Evolutionary conservation across 176 grass and related monocot genomes (phyloP).

Genomic region (Rhynchospora tenuis): DNA sequence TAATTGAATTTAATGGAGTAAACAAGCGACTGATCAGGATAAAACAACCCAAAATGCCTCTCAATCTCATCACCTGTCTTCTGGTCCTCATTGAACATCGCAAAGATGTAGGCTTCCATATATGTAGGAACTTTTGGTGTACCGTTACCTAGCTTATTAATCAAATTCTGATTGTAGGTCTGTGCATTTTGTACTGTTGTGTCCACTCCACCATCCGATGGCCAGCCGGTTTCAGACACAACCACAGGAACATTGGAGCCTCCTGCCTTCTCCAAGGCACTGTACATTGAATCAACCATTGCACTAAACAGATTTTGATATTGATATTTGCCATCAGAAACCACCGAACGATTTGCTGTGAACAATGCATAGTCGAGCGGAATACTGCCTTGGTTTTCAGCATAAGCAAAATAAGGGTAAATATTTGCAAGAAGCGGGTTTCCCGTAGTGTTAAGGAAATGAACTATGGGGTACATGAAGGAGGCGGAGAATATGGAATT

Average conservation of each 20-base stretch:
- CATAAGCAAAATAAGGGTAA: conserved; percentile 62
- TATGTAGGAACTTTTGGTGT: conserved; percentile 29
- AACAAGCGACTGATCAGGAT: conserved; percentile 30
- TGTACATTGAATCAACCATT: conserved; percentile 34
- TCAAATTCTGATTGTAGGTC: conserved; percentile 58
- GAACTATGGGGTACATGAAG: conserved; percentile 22
- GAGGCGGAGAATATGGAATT: conserved; percentile 22
- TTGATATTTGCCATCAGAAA: conserved; percentile 9
- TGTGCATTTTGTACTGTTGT: conserved; percentile 35
- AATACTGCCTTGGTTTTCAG: conserved; percentile 21
- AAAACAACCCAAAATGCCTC: conserved; percentile 46
- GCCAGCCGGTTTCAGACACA: conserved; percentile 65
- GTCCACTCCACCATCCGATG: conserved; percentile 38
- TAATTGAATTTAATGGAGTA: conserved; percentile 34
- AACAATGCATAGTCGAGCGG: conserved; percentile 37
- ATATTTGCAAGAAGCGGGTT: conserved; percentile 56
- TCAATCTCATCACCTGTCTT: conserved; percentile 32
- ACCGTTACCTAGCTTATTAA: conserved; percentile 29
- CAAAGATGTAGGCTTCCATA: conserved; percentile 49
- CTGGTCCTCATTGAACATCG: conserved; percentile 71
- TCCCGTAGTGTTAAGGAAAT: conserved; percentile 26
- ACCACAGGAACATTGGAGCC: conserved; percentile 22
- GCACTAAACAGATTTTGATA: conserved; percentile 65
- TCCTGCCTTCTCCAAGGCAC: conserved; percentile 48
- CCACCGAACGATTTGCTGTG: conserved; percentile 24